These are phyloP conservation scores for Cryphonectria naterciae DNA, from an alignment of 2,329 filamentous ascomycete genomes.

Conservation along the genomic window DNA sequence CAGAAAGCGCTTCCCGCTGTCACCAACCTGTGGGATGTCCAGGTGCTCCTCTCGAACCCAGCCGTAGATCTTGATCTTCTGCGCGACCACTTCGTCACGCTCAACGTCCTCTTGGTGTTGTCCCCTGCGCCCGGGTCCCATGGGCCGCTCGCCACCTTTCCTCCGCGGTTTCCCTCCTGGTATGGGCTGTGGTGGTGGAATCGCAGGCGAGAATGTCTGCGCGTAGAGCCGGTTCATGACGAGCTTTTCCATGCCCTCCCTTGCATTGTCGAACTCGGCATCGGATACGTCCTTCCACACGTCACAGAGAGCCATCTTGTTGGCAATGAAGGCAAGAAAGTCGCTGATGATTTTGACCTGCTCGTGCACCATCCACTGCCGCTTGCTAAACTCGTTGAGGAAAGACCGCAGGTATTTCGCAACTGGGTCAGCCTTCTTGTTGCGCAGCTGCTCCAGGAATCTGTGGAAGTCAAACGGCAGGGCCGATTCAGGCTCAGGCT, in stretches of 20 bases:
- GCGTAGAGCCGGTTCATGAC: conserved; percentile 98
- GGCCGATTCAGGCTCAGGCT: conserved; percentile 77
- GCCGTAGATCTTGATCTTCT: conserved; percentile 95
- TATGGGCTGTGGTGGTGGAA: conserved; percentile 77
- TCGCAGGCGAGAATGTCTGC: conserved; percentile 95
- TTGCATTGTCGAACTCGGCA: conserved; percentile 95
- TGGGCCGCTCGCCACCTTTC: conserved; percentile 68
- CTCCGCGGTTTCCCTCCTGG: conserved; percentile 70
- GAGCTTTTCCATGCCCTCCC: conserved; percentile 98
- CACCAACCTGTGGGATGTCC: conserved; percentile 83
- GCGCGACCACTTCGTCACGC: conserved; percentile 89
- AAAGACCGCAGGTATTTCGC: conserved; percentile 96
- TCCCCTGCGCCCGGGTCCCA: conserved; percentile 83
- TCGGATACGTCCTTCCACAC: conserved; percentile 96
- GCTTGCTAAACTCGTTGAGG: conserved; percentile 90
- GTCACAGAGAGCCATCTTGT: conserved; percentile 97
- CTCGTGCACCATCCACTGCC: conserved; percentile 99
- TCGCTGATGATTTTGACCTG: conserved; percentile 99
- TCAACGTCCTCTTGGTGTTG: conserved; percentile 99
- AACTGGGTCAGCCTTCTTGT: conserved; percentile 97
- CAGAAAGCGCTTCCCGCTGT: conserved; percentile 87
- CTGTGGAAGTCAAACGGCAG: conserved; percentile 97
- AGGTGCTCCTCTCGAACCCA: conserved; percentile 94
- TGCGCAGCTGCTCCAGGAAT: conserved; percentile 92
- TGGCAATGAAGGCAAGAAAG: conserved; percentile 93